Evolutionary conservation across 768 basidiomycete genomes (phyloP).

Genomic region (Antrodiella citrinella): DNA sequence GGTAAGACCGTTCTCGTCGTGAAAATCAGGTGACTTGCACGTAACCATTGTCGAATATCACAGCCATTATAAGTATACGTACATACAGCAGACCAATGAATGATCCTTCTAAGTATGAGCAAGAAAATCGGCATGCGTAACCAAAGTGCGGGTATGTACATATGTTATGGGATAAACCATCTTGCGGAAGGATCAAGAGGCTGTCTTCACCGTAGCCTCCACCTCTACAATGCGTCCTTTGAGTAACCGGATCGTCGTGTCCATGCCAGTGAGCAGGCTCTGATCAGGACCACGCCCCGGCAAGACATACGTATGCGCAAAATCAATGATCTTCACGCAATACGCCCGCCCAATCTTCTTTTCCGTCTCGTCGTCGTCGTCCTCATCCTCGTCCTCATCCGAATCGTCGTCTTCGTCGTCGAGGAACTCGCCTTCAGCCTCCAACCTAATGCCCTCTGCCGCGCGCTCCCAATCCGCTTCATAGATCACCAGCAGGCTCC

Average conservation of each 20-base stretch:
- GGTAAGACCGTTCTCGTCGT: too few species aligned
- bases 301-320: conserved; percentile 73
- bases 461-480: conserved; percentile 48
- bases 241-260: conserved; percentile 55
- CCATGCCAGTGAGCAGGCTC: conserved; percentile 68
- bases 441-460: conserved; percentile 27
- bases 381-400: conserved; percentile 19
- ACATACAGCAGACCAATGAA: too few species aligned
- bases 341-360: conserved; percentile 40
- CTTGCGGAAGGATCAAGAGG: too few species aligned
- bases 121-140: too few species aligned
- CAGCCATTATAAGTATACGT: too few species aligned
- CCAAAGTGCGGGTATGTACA: too few species aligned
- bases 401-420: conserved; percentile 31
- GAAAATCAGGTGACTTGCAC: too few species aligned
- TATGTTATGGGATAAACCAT: too few species aligned
- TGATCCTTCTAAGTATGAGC: too few species aligned
- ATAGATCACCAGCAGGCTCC: conserved; percentile 76
- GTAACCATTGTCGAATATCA: too few species aligned
- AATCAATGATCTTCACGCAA: conserved; percentile 82
- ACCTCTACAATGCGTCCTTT: conserved; percentile 47
- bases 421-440: conserved; percentile 28
- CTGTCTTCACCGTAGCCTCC: conserved; percentile 9
- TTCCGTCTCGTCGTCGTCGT: conserved; percentile 16
- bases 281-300: conserved; percentile 72